A percentile compares a stretch with the other conserved stretches of the same genome.
Evolutionary conservation across 148 eudicot species (phyloP).

Genomic region (Diospyros kaki): DNA sequence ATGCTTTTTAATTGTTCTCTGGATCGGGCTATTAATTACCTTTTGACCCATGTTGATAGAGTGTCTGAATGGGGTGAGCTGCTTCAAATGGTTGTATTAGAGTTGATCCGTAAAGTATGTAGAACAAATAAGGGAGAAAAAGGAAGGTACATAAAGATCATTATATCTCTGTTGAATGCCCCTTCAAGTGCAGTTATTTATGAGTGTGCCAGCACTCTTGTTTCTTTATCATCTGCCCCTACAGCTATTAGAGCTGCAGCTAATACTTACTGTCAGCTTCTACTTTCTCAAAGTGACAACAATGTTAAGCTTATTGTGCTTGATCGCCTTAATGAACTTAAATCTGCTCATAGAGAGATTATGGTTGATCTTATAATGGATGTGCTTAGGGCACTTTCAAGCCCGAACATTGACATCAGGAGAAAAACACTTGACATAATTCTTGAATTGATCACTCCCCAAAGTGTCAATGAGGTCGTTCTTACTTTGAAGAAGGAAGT

Average conservation of each 20-base stretch:
- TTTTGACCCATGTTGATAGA: conserved; percentile 55
- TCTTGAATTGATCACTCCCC: conserved; percentile 70
- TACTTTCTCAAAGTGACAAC: conserved; percentile 85
- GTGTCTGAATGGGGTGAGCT: conserved; percentile 75
- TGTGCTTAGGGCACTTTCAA: conserved; percentile 77
- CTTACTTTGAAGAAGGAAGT: conserved; percentile 84
- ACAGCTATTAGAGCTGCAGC: conserved; percentile 88
- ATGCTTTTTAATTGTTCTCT: conserved; percentile 73
- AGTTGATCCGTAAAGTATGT: conserved; percentile 74
- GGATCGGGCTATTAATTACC: conserved; percentile 64
- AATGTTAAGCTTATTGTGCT: conserved; percentile 86
- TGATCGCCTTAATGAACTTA: conserved; percentile 72
- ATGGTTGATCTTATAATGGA: conserved; percentile 91
- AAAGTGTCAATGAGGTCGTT: conserved; percentile 76
- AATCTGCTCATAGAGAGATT: conserved; percentile 59
- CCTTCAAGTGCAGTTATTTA: conserved; percentile 78
- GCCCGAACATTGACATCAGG: conserved; percentile 74
- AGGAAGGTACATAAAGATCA: conserved; percentile 72
- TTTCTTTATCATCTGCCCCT: conserved; percentile 74
- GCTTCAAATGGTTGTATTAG: conserved; percentile 75
- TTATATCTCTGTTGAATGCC: conserved; percentile 63
- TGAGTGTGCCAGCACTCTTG: conserved; percentile 76
- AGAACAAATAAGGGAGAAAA: conserved; percentile 69
- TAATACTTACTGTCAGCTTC: conserved; percentile 73
- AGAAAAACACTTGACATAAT: conserved; percentile 76